These are phyloP conservation scores for Hypoxylon lienhwacheense DNA, from an alignment of 495 filamentous ascomycete species.

Conservation along the genomic window DNA sequence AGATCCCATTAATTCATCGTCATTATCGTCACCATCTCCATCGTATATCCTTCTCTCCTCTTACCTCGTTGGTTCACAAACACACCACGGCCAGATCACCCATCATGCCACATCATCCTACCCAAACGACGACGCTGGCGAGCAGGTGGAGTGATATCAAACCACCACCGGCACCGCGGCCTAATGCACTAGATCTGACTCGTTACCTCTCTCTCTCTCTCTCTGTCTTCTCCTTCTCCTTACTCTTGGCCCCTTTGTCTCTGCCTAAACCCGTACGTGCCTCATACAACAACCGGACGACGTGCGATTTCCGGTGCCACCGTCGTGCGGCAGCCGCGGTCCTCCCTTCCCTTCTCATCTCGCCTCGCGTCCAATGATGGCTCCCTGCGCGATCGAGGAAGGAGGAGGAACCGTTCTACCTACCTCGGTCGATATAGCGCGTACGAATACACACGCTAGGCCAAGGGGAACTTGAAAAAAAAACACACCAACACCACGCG, in stretches of 20 bases:
- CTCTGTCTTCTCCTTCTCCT: no score
- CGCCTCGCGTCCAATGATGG: conserved; percentile 8
- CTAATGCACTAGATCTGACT: conserved; percentile 6
- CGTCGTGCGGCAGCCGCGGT: conserved; percentile 15
- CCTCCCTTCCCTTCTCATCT: background rate
- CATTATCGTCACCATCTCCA: background rate
- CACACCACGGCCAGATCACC: conserved; percentile 12
- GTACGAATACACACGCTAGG: no score
- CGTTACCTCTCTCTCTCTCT: background rate
- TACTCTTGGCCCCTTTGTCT: no score
- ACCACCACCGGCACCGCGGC: conserved; percentile 10
- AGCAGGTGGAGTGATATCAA: conserved; percentile 24
- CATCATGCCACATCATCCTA: conserved; percentile 33
- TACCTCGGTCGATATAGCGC: conserved; percentile 20
- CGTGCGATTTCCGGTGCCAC: conserved; percentile 9
- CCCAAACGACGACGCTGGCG: conserved; percentile 6
- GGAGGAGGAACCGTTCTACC: no score
- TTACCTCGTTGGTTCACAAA: conserved; percentile 17
- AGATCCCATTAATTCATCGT: no score
- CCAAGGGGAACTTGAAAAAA: no score
- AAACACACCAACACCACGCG: conserved; percentile 18
- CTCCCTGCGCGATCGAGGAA: conserved; percentile 33
- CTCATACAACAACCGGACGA: no score
- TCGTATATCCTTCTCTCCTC: background rate
- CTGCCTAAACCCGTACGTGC: no score